phyloP scores from a whole-genome alignment of 164 flowering plant species.

The Protea cynaroides region DNA sequence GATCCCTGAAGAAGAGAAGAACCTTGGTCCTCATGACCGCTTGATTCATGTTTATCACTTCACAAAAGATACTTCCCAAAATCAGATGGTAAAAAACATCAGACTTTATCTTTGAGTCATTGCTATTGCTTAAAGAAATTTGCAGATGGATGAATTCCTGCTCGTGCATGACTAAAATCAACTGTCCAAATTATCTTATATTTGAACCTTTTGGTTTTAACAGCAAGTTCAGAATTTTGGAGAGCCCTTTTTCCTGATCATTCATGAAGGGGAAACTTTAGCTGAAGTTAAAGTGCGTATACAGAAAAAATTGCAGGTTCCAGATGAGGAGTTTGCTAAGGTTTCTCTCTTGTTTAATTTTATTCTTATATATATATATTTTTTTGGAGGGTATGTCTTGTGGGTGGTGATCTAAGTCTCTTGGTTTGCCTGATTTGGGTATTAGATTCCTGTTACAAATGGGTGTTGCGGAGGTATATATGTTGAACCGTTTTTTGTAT shows the following conservation, averaged over 20 bases:
- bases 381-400: neutral
- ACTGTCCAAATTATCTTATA: neutral
- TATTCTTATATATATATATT: neutral
- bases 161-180: neutral
- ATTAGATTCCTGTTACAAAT: no score
- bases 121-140: neutral
- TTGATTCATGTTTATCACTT: slow-evolving; percentile 82
- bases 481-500: no score
- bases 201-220: slow-evolving; percentile 2
- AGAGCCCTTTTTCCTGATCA: slow-evolving; percentile 72
- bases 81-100: slow-evolving; percentile 39
- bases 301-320: slow-evolving; percentile 68
- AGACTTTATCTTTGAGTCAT: neutral
- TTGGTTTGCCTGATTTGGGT: no score
- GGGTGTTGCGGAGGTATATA: no score
- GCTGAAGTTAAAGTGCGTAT: slow-evolving; percentile 63
- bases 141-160: no score
- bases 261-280: slow-evolving; percentile 68
- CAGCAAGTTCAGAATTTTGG: slow-evolving; percentile 79
- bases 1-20: slow-evolving; percentile 85
- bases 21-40: slow-evolving; percentile 68
- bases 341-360: slow-evolving; percentile 15
- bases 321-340: slow-evolving; percentile 61
- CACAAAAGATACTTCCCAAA: slow-evolving; percentile 59
- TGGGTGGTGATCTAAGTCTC: no score